Evolutionary conservation across 768 basidiomycete genomes (phyloP).

Genomic region (Mycena sanguinolenta): DNA sequence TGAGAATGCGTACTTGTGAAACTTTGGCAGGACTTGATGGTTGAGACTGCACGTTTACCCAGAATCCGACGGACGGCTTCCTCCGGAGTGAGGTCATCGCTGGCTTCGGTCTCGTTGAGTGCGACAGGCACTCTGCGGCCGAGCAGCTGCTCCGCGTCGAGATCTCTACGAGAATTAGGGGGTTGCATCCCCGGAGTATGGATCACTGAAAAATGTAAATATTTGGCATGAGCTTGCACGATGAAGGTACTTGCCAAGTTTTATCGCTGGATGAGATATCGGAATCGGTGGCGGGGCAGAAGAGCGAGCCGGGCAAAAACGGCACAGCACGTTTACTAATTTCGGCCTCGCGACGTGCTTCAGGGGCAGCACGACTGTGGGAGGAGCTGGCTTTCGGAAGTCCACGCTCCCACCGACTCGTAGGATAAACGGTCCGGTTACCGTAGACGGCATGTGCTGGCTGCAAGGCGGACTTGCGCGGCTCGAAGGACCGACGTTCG

Average conservation of each 20-base stretch:
- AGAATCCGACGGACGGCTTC: background rate
- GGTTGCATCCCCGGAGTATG: background rate
- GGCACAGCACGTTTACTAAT: background rate
- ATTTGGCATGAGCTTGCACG: background rate
- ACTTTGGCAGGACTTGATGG: background rate
- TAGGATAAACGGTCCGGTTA: background rate
- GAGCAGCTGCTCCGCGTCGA: background rate
- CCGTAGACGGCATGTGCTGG: background rate
- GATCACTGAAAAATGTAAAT: constrained; percentile 2
- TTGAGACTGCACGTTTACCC: background rate
- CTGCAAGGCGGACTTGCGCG: background rate
- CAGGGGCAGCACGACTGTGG: no score
- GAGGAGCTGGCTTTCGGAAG: background rate
- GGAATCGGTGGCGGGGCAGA: background rate
- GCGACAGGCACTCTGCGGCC: no score
- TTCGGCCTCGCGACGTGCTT: background rate
- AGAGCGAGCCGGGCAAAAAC: background rate
- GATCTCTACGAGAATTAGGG: constrained; percentile 1
- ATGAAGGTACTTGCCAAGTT: constrained; percentile 1
- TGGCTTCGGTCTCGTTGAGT: background rate
- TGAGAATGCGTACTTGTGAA: constrained; percentile 2
- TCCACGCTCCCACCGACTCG: background rate
- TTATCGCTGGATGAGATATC: background rate
- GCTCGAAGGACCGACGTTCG: background rate
- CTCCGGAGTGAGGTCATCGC: background rate